Percentiles rank a stretch among this genome's conserved stretches.
phyloP scores from a whole-genome alignment of 176 grass and related monocot species.

The bread wheat (Triticum aestivum) region DNA sequence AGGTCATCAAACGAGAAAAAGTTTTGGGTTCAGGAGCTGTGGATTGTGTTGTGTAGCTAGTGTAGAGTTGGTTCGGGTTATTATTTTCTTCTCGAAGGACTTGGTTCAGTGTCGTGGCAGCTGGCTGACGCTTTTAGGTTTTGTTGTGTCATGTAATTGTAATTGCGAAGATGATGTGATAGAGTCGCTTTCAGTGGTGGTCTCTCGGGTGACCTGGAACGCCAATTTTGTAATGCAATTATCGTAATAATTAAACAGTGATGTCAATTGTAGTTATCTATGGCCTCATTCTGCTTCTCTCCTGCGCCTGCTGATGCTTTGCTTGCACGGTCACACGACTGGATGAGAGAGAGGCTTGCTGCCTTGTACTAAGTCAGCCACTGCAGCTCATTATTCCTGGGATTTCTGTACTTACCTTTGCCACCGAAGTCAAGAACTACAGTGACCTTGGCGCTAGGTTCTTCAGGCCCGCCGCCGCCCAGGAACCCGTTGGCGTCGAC shows the following conservation, averaged over 20 bases:
- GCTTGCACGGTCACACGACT: neutral
- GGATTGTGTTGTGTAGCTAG: neutral
- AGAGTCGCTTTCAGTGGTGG: no score
- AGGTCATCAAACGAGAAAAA: neutral
- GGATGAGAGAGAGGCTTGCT: neutral
- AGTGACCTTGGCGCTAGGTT: no score
- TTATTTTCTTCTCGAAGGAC: neutral
- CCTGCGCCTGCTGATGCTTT: neutral
- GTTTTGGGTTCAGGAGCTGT: neutral
- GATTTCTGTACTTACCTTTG: no score
- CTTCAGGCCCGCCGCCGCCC: no score
- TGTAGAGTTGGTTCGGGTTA: constrained; percentile 20
- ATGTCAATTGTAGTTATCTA: constrained; percentile 1
- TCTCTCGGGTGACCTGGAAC: no score
- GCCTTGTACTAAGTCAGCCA: no score
- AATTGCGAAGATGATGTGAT: no score
- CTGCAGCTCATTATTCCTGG: no score
- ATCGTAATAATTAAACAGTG: constrained; percentile 26
- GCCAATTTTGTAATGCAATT: no score
- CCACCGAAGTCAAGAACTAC: no score
- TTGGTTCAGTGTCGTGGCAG: constrained; percentile 21
- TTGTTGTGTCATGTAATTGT: no score
- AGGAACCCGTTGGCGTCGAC: no score
- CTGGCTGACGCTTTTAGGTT: constrained; percentile 5
- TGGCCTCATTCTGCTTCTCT: neutral